phyloP scores from a whole-genome alignment of 345 rosid genomes.

The Acer negundo region DNA sequence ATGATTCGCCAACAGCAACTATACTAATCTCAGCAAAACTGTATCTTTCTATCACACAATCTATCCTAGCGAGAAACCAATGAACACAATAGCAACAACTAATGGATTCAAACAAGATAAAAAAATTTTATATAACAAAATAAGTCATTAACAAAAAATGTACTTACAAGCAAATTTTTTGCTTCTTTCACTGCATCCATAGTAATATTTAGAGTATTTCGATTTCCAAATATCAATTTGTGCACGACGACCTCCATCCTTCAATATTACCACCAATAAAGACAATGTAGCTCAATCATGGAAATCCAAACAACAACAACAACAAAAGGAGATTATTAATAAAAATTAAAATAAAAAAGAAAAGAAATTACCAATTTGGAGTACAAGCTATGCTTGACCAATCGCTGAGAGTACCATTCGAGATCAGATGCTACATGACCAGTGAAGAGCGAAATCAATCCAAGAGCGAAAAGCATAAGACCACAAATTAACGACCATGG shows the following conservation, averaged over 20 bases:
- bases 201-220: constrained; percentile 52
- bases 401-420: constrained; percentile 90
- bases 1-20: neutral
- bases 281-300: neutral
- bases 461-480: constrained; percentile 80
- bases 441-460: constrained; percentile 87
- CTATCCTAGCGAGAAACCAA: neutral
- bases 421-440: constrained; percentile 96
- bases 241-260: constrained; percentile 57
- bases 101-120: neutral
- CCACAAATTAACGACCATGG: constrained; percentile 80
- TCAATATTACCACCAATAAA: constrained; percentile 10
- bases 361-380: constrained; percentile 51
- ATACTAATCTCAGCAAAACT: neutral
- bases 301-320: neutral
- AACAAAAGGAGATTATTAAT: no score
- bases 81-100: neutral
- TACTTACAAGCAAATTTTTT: constrained; percentile 66
- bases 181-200: constrained; percentile 87
- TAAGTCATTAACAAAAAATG: neutral
- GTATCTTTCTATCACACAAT: neutral
- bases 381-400: constrained; percentile 57
- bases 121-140: neutral
- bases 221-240: constrained; percentile 94
- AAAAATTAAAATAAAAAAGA: neutral